These are phyloP conservation scores for Berberis thunbergii DNA, from an alignment of 164 flowering plant genomes.

Conservation along the genomic window DNA sequence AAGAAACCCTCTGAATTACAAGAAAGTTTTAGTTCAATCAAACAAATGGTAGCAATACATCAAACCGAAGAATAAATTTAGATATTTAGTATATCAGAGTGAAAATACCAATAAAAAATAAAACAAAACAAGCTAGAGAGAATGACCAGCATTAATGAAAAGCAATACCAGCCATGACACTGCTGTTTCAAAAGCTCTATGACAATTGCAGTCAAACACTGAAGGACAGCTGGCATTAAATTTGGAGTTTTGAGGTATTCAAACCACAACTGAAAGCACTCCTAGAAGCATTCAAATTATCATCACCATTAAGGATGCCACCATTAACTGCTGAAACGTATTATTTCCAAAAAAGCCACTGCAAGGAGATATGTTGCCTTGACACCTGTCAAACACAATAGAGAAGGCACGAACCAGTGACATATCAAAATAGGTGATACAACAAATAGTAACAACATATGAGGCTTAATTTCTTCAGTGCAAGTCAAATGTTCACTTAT, in stretches of 20 bases:
- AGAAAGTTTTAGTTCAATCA: too few relatives aligned
- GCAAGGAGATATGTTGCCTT: constrained; percentile 99
- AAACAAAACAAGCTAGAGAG: not conserved
- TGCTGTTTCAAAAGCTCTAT: constrained; percentile 80
- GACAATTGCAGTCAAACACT: constrained; percentile 91
- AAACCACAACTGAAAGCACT: constrained; percentile 98
- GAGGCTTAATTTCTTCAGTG: not conserved
- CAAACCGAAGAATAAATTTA: too few relatives aligned
- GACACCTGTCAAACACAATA: constrained; percentile 45
- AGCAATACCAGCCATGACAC: constrained; percentile 80
- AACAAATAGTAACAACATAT: not conserved
- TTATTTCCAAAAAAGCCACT: constrained; percentile 84
- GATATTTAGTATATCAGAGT: not conserved
- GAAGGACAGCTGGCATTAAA: constrained; percentile 81
- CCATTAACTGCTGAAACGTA: constrained; percentile 97
- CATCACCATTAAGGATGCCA: constrained; percentile 82
- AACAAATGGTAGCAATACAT: too few relatives aligned
- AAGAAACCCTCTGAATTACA: too few relatives aligned
- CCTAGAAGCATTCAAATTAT: constrained; percentile 49
- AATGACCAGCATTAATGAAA: not conserved
- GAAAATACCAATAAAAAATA: not conserved
- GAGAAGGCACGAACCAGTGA: not conserved
- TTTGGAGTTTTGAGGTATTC: constrained; percentile 93
- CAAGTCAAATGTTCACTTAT: too few relatives aligned
- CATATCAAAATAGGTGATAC: not conserved